Base-by-base conservation (phyloP, 768 basidiomycete species). In the Auriscalpium orientale region DNA sequence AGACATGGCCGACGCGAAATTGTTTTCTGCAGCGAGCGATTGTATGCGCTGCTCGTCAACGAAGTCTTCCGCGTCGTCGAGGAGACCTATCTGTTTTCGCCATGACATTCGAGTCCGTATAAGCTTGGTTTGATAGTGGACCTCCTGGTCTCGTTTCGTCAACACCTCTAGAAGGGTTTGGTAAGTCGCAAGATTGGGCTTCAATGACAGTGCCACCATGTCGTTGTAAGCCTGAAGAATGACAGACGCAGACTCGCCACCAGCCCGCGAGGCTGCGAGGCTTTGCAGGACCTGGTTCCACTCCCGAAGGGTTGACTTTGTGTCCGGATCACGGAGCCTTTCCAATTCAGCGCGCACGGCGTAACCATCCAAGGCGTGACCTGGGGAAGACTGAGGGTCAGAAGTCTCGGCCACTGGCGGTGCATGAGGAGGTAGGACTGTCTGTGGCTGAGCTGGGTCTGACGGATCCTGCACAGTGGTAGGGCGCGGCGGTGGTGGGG, bases 191-290 rank as follows among this genome's bases (percentile, higher is more conserved):
- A 71, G 55, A 51, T 84, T 85, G 9, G 94, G 91, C 0, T 79
- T 64, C 4, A 93, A 66, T 16, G 80, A 78, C 34, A 71, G 75
- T 28, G 76, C 71, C 55, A 92, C 71, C 77, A 95, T 82, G 49
- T 81, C 74, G 59, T 89, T 80, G 72, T 94, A 95, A 2, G 83
- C 76, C 49, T 83, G 79, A 53, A 88, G 67, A 38, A 91, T 70
- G 44, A 77, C 65, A 0, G 75, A 68, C 34, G 90, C 74, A 7
- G 83, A 80, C 58, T 80, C 79, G 8, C 83, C 83, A 10, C 65
- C 55, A 16, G 54, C 46, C 61, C 84, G 76, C 51, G 77, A 71
- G 35, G 68, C 64, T 38, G 74, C 63, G 3, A 92, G 68, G 0
- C 80, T 82, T 1, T 74, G 65, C 20, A 93, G 69, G 6, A 83